A percentile compares a stretch with the other conserved stretches of the same genome.
These are phyloP conservation scores for Theobroma grandiflorum DNA, from an alignment of 441 rosid genomes.

Conservation along the genomic window DNA sequence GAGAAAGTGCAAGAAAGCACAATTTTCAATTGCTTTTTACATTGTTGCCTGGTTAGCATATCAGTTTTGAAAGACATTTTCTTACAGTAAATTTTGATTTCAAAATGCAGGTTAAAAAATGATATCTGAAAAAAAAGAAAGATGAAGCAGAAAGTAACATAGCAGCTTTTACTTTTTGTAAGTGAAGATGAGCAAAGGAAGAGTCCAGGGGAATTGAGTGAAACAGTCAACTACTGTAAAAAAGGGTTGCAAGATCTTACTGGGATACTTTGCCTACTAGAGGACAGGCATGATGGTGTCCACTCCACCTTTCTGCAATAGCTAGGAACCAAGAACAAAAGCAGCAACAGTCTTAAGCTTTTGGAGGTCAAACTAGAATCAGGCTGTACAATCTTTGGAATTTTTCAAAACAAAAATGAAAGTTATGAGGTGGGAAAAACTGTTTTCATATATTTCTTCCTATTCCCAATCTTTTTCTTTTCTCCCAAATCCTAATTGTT, in stretches of 20 bases:
- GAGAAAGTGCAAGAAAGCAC: not conserved
- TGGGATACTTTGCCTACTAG: constrained; percentile 73
- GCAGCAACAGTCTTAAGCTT: constrained; percentile 21
- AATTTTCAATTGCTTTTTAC: not conserved
- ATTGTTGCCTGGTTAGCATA: not conserved
- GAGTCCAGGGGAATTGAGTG: constrained; percentile 24
- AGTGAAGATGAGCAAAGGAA: constrained; percentile 27
- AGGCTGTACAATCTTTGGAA: constrained; percentile 37
- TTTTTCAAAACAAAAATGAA: not conserved
- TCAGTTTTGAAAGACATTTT: not conserved
- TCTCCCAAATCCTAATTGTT: not conserved
- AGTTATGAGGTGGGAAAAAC: constrained; percentile 10
- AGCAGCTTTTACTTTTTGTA: constrained; percentile 49
- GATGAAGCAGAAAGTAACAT: constrained; percentile 10
- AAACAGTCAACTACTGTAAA: constrained; percentile 37
- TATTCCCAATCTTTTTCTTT: not conserved
- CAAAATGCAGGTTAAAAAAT: constrained; percentile 42
- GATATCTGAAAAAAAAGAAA: constrained; percentile 29
- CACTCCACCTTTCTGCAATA: constrained; percentile 48
- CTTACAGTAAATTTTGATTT: not conserved
- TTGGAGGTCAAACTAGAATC: constrained; percentile 48
- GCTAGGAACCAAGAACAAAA: constrained; percentile 35
- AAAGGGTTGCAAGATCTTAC: constrained; percentile 51
- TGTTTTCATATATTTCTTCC: constrained; percentile 22
- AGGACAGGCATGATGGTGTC: constrained; percentile 63